Evolutionary conservation across 1,284 basidiomycete species (phyloP).

Genomic region (Laetiporus sulphureus): DNA sequence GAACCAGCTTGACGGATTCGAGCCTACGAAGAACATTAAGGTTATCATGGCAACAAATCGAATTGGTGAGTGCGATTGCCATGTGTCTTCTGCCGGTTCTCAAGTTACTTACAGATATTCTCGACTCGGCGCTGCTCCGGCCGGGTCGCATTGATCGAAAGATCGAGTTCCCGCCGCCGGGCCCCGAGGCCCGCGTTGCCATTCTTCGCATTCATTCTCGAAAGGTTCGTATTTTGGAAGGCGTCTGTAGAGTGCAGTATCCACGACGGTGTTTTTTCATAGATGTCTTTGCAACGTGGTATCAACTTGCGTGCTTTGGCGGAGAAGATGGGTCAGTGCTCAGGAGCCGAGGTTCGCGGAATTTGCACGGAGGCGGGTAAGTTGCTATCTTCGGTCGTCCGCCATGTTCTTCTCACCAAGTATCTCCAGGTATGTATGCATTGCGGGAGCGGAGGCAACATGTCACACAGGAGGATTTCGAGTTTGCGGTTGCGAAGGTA

Average conservation of each 20-base stretch:
- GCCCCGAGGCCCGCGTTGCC: slow-evolving; percentile 93
- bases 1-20: slow-evolving; percentile 97
- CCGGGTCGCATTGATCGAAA: slow-evolving; percentile 98
- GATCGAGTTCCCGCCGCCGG: slow-evolving; percentile 98
- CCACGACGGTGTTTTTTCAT: slow-evolving; percentile 80
- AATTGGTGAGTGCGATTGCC: slow-evolving; percentile 60
- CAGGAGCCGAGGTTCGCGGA: slow-evolving; percentile 95
- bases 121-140: slow-evolving; percentile 90
- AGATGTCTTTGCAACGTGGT: slow-evolving; percentile 98
- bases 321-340: slow-evolving; percentile 99
- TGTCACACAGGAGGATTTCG: slow-evolving; percentile 98
- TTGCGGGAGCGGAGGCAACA: slow-evolving; percentile 92
- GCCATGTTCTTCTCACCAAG: background rate
- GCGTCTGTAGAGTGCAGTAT: slow-evolving; percentile 99
- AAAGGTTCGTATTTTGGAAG: slow-evolving; percentile 70
- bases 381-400: slow-evolving; percentile 19
- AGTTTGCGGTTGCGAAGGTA: slow-evolving; percentile 95
- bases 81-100: background rate
- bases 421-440: slow-evolving; percentile 83
- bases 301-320: slow-evolving; percentile 94
- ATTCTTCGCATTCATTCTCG: slow-evolving; percentile 97
- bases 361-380: slow-evolving; percentile 96
- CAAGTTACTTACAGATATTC: slow-evolving; percentile 60
- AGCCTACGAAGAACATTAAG: slow-evolving; percentile 98
- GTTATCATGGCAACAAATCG: slow-evolving; percentile 99